Percentiles rank a stretch among this genome's conserved stretches.
Conservation (phyloP, 768 basidiomycete genomes). For the Strobilomyces confusus region DNA sequence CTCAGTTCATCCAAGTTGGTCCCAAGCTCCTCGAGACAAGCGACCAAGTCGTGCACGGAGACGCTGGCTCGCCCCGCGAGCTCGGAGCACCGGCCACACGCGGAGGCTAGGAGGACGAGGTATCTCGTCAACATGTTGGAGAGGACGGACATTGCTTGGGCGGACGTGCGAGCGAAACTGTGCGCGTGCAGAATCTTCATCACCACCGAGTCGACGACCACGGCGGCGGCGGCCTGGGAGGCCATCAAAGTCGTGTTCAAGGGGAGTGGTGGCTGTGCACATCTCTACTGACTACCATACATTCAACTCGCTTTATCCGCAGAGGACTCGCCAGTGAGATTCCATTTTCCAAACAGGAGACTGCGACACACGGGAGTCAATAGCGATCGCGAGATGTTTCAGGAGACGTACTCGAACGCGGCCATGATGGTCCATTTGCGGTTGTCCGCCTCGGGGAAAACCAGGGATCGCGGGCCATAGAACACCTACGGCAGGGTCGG, state of each 20-base stretch:
- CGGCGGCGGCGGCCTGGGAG: conserved; percentile 46
- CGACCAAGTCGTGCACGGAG: conserved; percentile 55
- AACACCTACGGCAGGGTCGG: conserved; percentile 57
- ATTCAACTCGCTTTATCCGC: conserved; percentile 9
- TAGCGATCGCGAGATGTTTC: not conserved
- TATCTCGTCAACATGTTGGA: conserved; percentile 78
- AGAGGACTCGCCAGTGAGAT: conserved; percentile 22
- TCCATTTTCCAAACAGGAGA: conserved; percentile 47
- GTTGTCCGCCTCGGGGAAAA: conserved; percentile 94
- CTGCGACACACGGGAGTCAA: conserved; percentile 13
- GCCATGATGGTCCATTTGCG: conserved; percentile 97
- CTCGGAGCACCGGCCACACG: conserved; percentile 69
- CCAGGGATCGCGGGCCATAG: conserved; percentile 87
- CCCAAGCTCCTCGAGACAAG: conserved; percentile 73
- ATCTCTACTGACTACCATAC: not conserved
- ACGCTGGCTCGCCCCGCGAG: conserved; percentile 66
- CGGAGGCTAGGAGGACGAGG: conserved; percentile 57
- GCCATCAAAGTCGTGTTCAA: conserved; percentile 21
- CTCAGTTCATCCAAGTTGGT: conserved; percentile 63
- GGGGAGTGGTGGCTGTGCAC: not conserved
- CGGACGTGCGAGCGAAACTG: conserved; percentile 70
- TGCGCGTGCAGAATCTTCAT: conserved; percentile 74
- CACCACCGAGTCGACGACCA: conserved; percentile 62
- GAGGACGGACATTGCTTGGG: conserved; percentile 64
- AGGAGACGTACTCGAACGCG: conserved; percentile 69